phyloP scores from a whole-genome alignment of 768 basidiomycete species.

The Leccinum broughii region DNA sequence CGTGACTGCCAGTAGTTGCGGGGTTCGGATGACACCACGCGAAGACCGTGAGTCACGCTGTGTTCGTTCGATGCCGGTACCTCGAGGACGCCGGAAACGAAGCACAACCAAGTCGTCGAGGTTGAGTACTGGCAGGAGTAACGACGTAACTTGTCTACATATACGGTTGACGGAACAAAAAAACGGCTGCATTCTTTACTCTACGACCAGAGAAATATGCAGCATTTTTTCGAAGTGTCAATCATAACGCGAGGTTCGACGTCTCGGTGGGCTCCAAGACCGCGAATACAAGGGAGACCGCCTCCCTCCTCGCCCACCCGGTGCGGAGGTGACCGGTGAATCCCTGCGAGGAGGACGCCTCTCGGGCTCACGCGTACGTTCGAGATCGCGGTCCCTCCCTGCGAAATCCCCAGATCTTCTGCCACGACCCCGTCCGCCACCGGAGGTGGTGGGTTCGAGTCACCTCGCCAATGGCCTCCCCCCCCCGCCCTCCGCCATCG shows the following conservation, averaged over 20 bases:
- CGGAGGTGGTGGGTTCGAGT: conserved; percentile 51
- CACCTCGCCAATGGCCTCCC: conserved; percentile 77
- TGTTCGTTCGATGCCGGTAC: conserved; percentile 6
- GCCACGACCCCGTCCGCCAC: conserved; percentile 45
- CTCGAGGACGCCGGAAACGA: conserved; percentile 10
- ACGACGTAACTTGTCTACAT: too few relatives aligned
- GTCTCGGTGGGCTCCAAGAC: conserved; percentile 44
- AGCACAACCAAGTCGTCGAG: background rate
- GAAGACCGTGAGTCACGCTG: conserved; percentile 3
- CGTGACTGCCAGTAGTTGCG: background rate
- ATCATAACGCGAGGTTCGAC: conserved; percentile 36
- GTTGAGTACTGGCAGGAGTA: background rate
- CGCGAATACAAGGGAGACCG: conserved; percentile 38
- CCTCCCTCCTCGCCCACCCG: conserved; percentile 42
- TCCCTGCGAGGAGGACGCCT: conserved; percentile 49
- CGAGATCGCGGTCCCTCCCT: conserved; percentile 38
- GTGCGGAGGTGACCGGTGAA: conserved; percentile 44
- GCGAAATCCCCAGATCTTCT: conserved; percentile 37
- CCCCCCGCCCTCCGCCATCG: conserved; percentile 47
- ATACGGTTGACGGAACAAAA: background rate
- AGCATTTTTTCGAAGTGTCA: conserved; percentile 16
- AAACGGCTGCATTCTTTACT: background rate
- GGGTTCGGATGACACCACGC: background rate
- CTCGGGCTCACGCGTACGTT: conserved; percentile 43
- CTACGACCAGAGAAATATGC: background rate